phyloP scores from a whole-genome alignment of 2,329 filamentous ascomycete genomes.

The Talaromyces sp. region DNA sequence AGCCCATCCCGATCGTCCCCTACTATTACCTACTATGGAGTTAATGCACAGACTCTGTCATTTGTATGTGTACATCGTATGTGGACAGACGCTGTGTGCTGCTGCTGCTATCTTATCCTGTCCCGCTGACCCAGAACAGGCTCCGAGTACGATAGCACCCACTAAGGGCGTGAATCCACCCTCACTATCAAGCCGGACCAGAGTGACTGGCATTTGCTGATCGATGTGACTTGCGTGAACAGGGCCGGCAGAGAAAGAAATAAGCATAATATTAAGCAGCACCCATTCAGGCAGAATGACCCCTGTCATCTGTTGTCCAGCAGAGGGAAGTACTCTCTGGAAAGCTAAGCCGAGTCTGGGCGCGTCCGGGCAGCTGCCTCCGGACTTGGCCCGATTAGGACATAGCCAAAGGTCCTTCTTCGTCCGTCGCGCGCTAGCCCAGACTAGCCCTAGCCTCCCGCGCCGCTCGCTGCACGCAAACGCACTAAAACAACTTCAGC shows the following conservation, averaged over 20 bases:
- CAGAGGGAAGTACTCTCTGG: background rate
- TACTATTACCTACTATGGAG: no score
- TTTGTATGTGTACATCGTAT: background rate
- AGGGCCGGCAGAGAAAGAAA: background rate
- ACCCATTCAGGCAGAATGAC: background rate
- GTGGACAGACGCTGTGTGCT: background rate
- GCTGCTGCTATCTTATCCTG: background rate
- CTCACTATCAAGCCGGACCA: no score
- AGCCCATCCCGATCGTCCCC: background rate
- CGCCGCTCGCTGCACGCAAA: conserved; percentile 4
- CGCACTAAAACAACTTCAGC: background rate
- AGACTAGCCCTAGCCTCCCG: background rate
- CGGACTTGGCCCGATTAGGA: conserved; percentile 8
- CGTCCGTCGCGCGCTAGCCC: background rate
- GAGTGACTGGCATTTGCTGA: background rate
- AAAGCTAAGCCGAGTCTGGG: conserved; percentile 8
- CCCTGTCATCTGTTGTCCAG: conserved; percentile 1
- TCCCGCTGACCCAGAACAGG: background rate
- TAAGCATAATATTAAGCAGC: background rate
- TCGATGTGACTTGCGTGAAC: background rate
- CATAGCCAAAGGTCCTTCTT: background rate
- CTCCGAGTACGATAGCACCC: background rate
- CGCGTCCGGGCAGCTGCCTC: conserved; percentile 6
- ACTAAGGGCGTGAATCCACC: background rate
- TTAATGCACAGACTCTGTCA: background rate